phyloP scores from a whole-genome alignment of 2,329 filamentous ascomycete genomes.

The Alternaria viburni region DNA sequence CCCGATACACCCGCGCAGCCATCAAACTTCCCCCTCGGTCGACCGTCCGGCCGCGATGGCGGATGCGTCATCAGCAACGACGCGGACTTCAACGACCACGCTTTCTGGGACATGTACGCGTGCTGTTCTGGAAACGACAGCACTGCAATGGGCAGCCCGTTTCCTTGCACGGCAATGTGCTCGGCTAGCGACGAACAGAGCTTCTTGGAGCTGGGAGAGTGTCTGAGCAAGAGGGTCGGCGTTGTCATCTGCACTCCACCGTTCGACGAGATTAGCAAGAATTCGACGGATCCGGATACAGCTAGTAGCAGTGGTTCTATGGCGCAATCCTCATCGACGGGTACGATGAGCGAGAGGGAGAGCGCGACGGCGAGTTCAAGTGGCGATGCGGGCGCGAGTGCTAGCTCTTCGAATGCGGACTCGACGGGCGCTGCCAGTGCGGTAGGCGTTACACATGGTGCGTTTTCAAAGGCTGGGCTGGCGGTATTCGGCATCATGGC shows the following conservation, averaged over 20 bases:
- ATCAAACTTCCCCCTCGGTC: constrained; percentile 9
- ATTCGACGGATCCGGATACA: background rate
- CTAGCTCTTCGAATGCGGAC: background rate
- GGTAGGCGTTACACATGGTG: background rate
- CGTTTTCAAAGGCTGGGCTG: constrained; percentile 9
- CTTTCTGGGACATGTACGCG: constrained; percentile 31
- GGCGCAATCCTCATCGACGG: background rate
- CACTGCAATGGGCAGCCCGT: constrained; percentile 4
- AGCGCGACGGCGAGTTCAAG: constrained; percentile 2
- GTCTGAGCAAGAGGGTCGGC: constrained; percentile 23
- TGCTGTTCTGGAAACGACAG: constrained; percentile 21
- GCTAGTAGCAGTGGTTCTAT: constrained; percentile 1
- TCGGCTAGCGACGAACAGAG: constrained; percentile 2
- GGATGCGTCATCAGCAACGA: constrained; percentile 29
- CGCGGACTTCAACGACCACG: constrained; percentile 24
- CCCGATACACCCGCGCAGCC: constrained; percentile 2
- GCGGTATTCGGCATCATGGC: constrained; percentile 14
- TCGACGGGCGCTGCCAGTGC: constrained; percentile 6
- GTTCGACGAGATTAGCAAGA: constrained; percentile 3
- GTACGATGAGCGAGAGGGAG: background rate
- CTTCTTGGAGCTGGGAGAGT: constrained; percentile 28
- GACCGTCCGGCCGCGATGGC: constrained; percentile 2
- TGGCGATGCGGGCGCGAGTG: background rate
- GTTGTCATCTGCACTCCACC: constrained; percentile 21
- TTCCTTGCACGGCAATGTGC: constrained; percentile 21